Evolutionary conservation across 1,284 basidiomycete genomes (phyloP), one percentile per base, ranked within the genome.

Genomic region (Entoloma clypeatum): DNA sequence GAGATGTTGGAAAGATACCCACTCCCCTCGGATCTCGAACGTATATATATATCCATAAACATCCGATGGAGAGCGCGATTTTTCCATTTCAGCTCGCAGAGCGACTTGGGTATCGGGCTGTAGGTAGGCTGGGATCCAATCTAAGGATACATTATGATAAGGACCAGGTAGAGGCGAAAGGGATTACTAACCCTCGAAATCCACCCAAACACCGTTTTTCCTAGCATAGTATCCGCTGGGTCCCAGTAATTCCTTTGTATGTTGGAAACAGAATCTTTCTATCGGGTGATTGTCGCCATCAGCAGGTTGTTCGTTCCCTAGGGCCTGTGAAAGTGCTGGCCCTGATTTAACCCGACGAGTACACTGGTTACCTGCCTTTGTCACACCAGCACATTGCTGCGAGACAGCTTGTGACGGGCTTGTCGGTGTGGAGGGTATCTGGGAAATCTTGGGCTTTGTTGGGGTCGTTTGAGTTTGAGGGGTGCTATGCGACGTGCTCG

Each of bases 11-110:
- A 41, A 39, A 36, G 25, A 39, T 14, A 24, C 25, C 13, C 31
- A 39, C 50, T 28, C 56, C 83, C 83, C 80, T 56, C 76, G 71
- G 44, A 89, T 82, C 59, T 88, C 81, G 55, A 81, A 87, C 0
- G 79, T 74, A 49, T 90, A 90, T 37, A 90, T 88, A 51, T 85
- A 88, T 0, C 86, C 86, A 2, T 69, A 60, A 13, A 69, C 70
- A 51, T 90, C 86, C 5, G 74, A 67, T 2, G 54, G 35, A 1
- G 84, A 78, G 1, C 65, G 65, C n/a, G 73, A 56, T 46, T 79
- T 82, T 55, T 79, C 77, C 84, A 90, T 89, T 47, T 84, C 83
- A 17, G 70, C 66, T 41, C 78, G 72, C 30, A 90, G 58, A 2
- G 77, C 71, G 23, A 74, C 66, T 51, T 80, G 78, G 18, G 85